phyloP scores from a whole-genome alignment of 208 protist species.

The Trypanosoma brucei region DNA sequence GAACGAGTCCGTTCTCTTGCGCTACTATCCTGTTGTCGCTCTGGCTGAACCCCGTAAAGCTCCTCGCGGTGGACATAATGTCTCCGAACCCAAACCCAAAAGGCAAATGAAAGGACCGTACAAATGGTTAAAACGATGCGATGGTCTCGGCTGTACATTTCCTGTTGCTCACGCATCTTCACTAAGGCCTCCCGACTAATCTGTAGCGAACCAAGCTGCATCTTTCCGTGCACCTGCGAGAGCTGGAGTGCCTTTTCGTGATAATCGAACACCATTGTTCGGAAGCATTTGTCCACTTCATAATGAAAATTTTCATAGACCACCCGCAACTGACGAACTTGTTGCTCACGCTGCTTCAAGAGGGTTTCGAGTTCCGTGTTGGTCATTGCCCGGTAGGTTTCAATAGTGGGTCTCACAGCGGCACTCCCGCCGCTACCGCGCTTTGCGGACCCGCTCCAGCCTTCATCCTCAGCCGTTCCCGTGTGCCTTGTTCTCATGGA shows the following conservation, averaged over 20 bases:
- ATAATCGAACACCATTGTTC: conserved; percentile 85
- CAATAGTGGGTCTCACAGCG: conserved; percentile 47
- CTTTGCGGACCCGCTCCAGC: background rate
- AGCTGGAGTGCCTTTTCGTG: conserved; percentile 85
- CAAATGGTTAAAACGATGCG: conserved; percentile 55
- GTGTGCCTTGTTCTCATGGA: conserved; percentile 13
- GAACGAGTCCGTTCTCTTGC: conserved; percentile 16
- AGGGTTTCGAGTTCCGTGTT: conserved; percentile 44
- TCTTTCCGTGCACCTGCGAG: conserved; percentile 83
- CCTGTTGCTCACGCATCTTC: conserved; percentile 80
- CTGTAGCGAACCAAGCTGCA: conserved; percentile 72
- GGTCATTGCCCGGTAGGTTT: conserved; percentile 69
- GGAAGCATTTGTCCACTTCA: conserved; percentile 70
- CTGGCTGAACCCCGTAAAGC: conserved; percentile 24
- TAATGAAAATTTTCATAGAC: conserved; percentile 88
- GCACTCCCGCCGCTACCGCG: background rate
- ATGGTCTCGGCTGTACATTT: conserved; percentile 78
- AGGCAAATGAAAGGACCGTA: conserved; percentile 48
- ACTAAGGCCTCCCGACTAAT: conserved; percentile 76
- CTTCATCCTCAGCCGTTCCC: conserved; percentile 3
- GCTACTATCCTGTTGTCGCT: conserved; percentile 10
- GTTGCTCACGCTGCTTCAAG: conserved; percentile 47
- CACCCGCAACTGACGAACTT: conserved; percentile 51
- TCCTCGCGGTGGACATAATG: conserved; percentile 68
- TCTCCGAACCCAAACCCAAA: conserved; percentile 84